phyloP scores from a whole-genome alignment of 768 basidiomycete species.

The Sarcodon sp. region DNA sequence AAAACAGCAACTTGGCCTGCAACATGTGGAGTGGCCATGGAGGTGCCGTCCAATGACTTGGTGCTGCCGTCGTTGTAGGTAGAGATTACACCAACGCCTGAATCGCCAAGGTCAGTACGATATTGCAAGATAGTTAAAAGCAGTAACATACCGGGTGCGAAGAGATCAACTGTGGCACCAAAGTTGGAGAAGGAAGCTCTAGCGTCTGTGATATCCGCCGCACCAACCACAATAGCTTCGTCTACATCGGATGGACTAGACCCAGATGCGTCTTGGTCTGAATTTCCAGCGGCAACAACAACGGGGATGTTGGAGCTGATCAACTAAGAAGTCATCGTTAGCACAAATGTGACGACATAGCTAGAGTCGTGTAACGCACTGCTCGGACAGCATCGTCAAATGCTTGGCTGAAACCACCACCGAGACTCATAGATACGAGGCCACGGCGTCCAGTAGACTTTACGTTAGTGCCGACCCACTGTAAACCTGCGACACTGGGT shows the following conservation, averaged over 20 bases:
- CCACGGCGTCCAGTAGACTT: slow-evolving; percentile 2
- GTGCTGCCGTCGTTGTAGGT: slow-evolving; percentile 63
- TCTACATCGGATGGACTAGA: slow-evolving; percentile 7
- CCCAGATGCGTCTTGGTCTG: slow-evolving; percentile 4
- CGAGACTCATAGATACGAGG: slow-evolving; percentile 10
- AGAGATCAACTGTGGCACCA: slow-evolving; percentile 9
- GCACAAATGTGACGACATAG: too few species aligned
- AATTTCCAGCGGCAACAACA: slow-evolving; percentile 9
- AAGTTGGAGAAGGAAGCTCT: slow-evolving; percentile 10
- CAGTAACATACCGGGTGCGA: slow-evolving; percentile 47
- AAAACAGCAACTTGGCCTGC: slow-evolving; percentile 25
- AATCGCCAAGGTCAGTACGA: slow-evolving; percentile 7
- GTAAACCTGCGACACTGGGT: slow-evolving; percentile 12
- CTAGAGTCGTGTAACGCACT: not conserved
- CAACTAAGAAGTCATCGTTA: too few species aligned
- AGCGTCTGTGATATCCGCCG: slow-evolving; percentile 4
- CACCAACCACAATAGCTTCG: slow-evolving; percentile 9
- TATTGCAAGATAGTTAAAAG: slow-evolving; percentile 37
- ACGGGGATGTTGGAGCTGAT: too few species aligned
- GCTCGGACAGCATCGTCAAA: slow-evolving; percentile 10
- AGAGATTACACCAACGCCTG: slow-evolving; percentile 66
- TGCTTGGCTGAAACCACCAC: slow-evolving; percentile 5
- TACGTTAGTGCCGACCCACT: slow-evolving; percentile 8
- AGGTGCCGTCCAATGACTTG: slow-evolving; percentile 76
- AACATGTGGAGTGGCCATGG: slow-evolving; percentile 58